A percentile compares a stretch with the other conserved stretches of the same genome.
These are phyloP conservation scores for Sporobolomyces phaffii DNA, from an alignment of 768 basidiomycete genomes.

Conservation along the genomic window DNA sequence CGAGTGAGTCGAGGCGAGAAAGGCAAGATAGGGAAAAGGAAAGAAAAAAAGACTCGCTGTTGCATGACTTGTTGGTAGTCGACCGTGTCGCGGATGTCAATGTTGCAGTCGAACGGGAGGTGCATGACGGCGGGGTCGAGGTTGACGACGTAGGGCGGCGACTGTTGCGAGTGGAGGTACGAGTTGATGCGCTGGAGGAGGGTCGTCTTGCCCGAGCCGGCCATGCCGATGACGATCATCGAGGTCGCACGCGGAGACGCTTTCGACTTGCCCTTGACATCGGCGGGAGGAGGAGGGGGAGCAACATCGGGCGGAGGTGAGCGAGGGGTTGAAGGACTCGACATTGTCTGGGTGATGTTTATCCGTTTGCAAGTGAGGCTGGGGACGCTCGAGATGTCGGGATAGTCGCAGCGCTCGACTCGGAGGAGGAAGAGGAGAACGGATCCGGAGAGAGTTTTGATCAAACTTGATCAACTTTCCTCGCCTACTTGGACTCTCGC, in stretches of 20 bases:
- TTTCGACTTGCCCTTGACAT: slow-evolving; percentile 26
- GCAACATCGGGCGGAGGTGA: neutral
- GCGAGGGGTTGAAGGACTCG: neutral
- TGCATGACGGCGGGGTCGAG: slow-evolving; percentile 92
- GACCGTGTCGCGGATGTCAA: slow-evolving; percentile 95
- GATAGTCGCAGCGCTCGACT: no score
- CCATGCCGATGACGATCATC: slow-evolving; percentile 39
- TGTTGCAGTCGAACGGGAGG: slow-evolving; percentile 89
- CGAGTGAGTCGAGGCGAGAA: slow-evolving; percentile 42
- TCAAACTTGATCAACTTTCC: no score
- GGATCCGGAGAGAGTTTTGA: no score
- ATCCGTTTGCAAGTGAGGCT: neutral
- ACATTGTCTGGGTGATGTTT: neutral
- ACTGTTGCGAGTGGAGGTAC: slow-evolving; percentile 61
- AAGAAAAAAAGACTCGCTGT: slow-evolving; percentile 63
- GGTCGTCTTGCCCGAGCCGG: slow-evolving; percentile 53
- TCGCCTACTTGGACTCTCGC: no score
- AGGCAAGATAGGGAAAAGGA: neutral
- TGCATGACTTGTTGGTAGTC: slow-evolving; percentile 99
- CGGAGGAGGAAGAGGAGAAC: no score
- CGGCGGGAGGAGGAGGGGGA: neutral
- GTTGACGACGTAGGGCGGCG: slow-evolving; percentile 83
- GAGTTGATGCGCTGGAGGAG: slow-evolving; percentile 93
- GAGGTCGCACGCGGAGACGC: slow-evolving; percentile 18
- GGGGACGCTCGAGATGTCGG: neutral